Evolutionary conservation across 2,329 filamentous ascomycete species (phyloP).

Genomic region (Emericellopsis atlantica): DNA sequence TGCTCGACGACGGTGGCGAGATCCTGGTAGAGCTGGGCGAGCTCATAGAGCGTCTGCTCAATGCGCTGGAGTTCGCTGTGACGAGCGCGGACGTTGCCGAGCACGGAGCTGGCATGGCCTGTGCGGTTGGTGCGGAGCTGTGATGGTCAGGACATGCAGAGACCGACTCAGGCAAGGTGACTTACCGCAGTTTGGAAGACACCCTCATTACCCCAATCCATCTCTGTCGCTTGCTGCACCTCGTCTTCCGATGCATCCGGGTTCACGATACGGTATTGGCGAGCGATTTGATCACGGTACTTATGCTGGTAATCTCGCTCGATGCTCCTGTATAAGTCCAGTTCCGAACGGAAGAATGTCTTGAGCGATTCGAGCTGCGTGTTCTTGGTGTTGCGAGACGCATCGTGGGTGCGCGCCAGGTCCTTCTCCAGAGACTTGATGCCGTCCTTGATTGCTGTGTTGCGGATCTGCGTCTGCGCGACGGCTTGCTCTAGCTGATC

Average conservation of each 20-base stretch:
- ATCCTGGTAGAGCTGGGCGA: constrained; percentile 59
- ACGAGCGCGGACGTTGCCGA: constrained; percentile 68
- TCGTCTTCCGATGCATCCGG: constrained; percentile 66
- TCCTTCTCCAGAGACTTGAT: constrained; percentile 67
- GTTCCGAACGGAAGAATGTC: constrained; percentile 57
- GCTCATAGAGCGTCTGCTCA: constrained; percentile 60
- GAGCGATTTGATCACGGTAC: constrained; percentile 66
- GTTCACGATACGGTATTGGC: constrained; percentile 73
- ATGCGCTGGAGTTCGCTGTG: constrained; percentile 77
- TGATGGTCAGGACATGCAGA: not conserved
- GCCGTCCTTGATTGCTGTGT: constrained; percentile 65
- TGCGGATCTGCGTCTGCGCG: constrained; percentile 57
- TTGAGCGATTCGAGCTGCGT: constrained; percentile 59
- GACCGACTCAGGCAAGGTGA: constrained; percentile 8
- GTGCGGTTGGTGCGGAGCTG: constrained; percentile 65
- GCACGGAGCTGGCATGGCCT: constrained; percentile 58
- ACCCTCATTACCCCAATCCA: constrained; percentile 66
- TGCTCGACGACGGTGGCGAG: constrained; percentile 62
- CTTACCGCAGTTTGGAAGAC: constrained; percentile 74
- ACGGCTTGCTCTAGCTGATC: constrained; percentile 55
- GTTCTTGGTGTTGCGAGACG: constrained; percentile 52
- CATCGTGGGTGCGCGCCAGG: constrained; percentile 47
- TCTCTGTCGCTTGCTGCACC: constrained; percentile 53
- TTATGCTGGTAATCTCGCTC: constrained; percentile 59
- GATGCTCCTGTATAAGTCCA: constrained; percentile 58